phyloP scores from a whole-genome alignment of 2,329 filamentous ascomycete species.

The Talaromyces sp. region DNA sequence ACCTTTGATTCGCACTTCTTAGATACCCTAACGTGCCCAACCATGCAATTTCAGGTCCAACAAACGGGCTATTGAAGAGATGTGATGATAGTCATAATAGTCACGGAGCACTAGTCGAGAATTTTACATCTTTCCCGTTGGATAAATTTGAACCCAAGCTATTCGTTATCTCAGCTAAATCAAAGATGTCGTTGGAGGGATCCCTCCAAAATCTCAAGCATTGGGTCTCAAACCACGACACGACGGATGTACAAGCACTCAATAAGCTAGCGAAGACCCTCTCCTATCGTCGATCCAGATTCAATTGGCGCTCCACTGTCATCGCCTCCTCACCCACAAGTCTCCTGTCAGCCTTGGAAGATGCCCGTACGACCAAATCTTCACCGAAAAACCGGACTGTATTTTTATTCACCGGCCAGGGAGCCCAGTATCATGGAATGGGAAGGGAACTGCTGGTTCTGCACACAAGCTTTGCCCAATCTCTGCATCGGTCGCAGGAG shows the following conservation, averaged over 20 bases:
- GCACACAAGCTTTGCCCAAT: neutral
- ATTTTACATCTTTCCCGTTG: conserved; percentile 8
- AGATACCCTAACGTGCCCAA: neutral
- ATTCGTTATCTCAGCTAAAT: neutral
- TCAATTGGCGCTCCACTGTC: neutral
- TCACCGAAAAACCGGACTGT: neutral
- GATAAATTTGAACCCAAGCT: conserved; percentile 30
- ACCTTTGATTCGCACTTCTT: neutral
- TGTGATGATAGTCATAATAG: neutral
- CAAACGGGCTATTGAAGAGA: neutral
- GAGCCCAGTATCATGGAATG: conserved; percentile 37
- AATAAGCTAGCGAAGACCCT: neutral
- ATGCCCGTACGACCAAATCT: neutral
- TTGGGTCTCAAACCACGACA: neutral
- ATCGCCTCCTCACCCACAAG: neutral
- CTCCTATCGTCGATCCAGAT: neutral
- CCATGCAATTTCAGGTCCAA: neutral
- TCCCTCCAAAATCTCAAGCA: neutral
- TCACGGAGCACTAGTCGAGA: neutral
- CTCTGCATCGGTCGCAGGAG: conserved; percentile 13
- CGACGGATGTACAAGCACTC: neutral
- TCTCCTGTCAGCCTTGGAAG: neutral
- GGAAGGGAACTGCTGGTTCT: conserved; percentile 26
- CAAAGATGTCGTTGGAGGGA: neutral
- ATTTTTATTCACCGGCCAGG: conserved; percentile 39